Conservation (phyloP, 1,139 yeast species). For the Fermentozyma sake region DNA sequence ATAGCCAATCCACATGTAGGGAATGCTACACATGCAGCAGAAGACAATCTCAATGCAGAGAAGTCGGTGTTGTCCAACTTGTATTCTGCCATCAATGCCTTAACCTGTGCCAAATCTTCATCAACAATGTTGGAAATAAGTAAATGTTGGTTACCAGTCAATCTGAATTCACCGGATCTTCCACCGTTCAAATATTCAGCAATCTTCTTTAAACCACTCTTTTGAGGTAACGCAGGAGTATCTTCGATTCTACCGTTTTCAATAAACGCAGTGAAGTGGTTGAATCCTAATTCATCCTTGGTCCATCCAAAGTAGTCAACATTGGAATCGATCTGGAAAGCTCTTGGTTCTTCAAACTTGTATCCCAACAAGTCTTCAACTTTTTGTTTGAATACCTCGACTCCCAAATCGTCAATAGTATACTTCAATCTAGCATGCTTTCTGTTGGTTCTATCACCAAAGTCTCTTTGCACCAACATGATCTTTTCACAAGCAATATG, state of each 20-base stretch:
- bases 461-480: conserved; percentile 91
- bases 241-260: conserved; percentile 98
- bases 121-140: conserved; percentile 71
- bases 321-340: conserved; percentile 78
- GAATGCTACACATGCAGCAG: conserved; percentile 97
- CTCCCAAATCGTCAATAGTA: conserved; percentile 89
- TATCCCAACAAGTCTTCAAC: conserved; percentile 83
- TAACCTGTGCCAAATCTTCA: conserved; percentile 58
- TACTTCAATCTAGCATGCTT: conserved; percentile 97
- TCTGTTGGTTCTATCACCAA: conserved; percentile 94
- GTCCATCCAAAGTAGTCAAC: conserved; percentile 94
- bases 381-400: conserved; percentile 70
- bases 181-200: conserved; percentile 57
- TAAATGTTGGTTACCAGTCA: conserved; percentile 95
- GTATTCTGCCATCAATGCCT: conserved; percentile 62
- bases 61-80: conserved; percentile 81
- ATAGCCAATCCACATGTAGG: conserved; percentile 98
- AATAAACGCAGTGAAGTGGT: conserved; percentile 90
- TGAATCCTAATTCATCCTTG: conserved; percentile 78
- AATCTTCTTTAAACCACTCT: conserved; percentile 76
- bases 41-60: conserved; percentile 81
- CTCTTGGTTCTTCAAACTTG: conserved; percentile 64
- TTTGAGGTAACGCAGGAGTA: conserved; percentile 85
- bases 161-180: conserved; percentile 77
- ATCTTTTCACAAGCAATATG: conserved; percentile 83